Evolutionary conservation across 2,329 filamentous ascomycete genomes (phyloP).

Genomic region (Dendrostoma leiphaemia): DNA sequence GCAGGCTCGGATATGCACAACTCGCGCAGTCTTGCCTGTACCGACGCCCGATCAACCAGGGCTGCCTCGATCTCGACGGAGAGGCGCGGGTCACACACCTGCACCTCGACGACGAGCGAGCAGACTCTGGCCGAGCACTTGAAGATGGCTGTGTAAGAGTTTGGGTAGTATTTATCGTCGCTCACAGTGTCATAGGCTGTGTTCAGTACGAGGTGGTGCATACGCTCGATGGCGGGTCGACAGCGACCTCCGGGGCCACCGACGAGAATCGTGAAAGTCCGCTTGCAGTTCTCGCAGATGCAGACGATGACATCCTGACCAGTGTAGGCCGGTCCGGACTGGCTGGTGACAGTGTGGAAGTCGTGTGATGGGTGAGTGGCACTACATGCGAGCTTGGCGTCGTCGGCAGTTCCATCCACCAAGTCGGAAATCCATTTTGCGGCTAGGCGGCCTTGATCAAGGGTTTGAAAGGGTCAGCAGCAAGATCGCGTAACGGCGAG

Average conservation of each 20-base stretch:
- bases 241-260: not conserved
- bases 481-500: not conserved
- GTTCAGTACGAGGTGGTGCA: slow-evolving; percentile 13
- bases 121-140: slow-evolving; percentile 41
- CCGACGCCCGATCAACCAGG: slow-evolving; percentile 44
- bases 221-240: slow-evolving; percentile 13
- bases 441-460: slow-evolving; percentile 8
- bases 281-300: slow-evolving; percentile 17
- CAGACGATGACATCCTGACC: slow-evolving; percentile 5
- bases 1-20: slow-evolving; percentile 43
- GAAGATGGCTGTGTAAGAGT: slow-evolving; percentile 36
- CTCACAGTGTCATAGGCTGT: not conserved
- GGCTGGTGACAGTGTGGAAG: slow-evolving; percentile 8
- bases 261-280: slow-evolving; percentile 7
- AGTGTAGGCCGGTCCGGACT: not conserved
- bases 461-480: not conserved
- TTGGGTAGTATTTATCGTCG: slow-evolving; percentile 36
- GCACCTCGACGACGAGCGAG: slow-evolving; percentile 41
- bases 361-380: not conserved
- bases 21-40: slow-evolving; percentile 35
- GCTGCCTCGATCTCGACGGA: slow-evolving; percentile 38
- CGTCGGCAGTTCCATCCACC: slow-evolving; percentile 1
- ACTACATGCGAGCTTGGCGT: not conserved
- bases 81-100: slow-evolving; percentile 50
- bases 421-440: slow-evolving; percentile 18